phyloP scores from a whole-genome alignment of 2,329 filamentous ascomycete genomes.

The Colletotrichum australisinense region DNA sequence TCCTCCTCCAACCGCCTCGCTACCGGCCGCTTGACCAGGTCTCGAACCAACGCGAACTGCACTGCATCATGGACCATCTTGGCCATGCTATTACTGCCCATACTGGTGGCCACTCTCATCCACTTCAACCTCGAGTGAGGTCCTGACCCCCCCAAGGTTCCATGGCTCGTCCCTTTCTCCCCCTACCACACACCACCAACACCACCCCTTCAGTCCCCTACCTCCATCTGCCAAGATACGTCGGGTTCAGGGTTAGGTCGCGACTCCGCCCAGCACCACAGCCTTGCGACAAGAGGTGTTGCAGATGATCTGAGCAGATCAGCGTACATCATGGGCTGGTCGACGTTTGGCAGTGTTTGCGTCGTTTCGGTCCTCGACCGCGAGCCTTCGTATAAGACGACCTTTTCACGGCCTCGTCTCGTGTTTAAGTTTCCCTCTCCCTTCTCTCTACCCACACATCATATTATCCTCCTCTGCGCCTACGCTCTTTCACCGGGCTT shows the following conservation, averaged over 20 bases:
- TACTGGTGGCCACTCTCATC: not conserved
- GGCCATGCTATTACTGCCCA: not conserved
- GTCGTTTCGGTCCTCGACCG: constrained; percentile 29
- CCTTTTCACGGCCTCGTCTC: constrained; percentile 21
- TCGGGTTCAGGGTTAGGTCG: constrained; percentile 28
- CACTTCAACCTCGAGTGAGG: not conserved
- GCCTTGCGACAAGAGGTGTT: constrained; percentile 37
- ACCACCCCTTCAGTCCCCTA: constrained; percentile 5
- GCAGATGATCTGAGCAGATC: constrained; percentile 37
- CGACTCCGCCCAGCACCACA: constrained; percentile 32
- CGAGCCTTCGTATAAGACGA: constrained; percentile 31
- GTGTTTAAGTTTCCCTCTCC: constrained; percentile 18
- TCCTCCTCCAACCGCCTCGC: constrained; percentile 1
- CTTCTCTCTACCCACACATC: constrained; percentile 8
- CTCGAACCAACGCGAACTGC: constrained; percentile 26
- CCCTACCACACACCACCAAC: not conserved
- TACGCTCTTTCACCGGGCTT: constrained; percentile 36
- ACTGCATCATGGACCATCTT: not conserved
- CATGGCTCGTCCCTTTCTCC: not conserved
- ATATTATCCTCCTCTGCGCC: constrained; percentile 21
- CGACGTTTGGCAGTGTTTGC: constrained; percentile 27
- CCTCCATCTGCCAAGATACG: constrained; percentile 25
- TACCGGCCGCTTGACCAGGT: constrained; percentile 18
- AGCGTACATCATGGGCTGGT: constrained; percentile 19
- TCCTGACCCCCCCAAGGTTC: not conserved